phyloP scores from a whole-genome alignment of 1,139 yeast genomes.

The Kodamaea anthophila region DNA sequence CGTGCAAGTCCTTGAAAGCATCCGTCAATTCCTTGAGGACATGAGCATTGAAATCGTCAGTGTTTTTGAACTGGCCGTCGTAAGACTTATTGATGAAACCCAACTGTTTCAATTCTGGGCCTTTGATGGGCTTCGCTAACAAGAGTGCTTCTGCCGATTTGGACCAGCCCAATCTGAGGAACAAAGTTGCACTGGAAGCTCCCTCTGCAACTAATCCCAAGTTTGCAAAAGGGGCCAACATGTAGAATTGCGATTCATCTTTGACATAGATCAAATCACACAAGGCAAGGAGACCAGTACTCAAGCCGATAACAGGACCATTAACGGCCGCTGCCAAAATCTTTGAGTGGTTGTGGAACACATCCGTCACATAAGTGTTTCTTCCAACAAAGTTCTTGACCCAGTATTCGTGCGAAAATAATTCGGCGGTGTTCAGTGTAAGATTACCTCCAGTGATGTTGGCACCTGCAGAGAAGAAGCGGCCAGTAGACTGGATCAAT shows the following conservation, averaged over 20 bases:
- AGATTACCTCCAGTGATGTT: slow-evolving; percentile 39
- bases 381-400: slow-evolving; percentile 57
- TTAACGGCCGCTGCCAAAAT: slow-evolving; percentile 70
- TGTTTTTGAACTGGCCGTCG: slow-evolving; percentile 38
- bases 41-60: slow-evolving; percentile 56
- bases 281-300: slow-evolving; percentile 66
- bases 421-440: slow-evolving; percentile 17
- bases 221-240: slow-evolving; percentile 75
- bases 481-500: slow-evolving; percentile 64
- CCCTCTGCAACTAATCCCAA: slow-evolving; percentile 86
- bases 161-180: slow-evolving; percentile 67
- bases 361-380: slow-evolving; percentile 62
- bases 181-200: slow-evolving; percentile 63
- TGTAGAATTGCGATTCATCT: slow-evolving; percentile 50
- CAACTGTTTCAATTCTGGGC: slow-evolving; percentile 48
- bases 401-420: slow-evolving; percentile 50
- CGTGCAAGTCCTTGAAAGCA: slow-evolving; percentile 46
- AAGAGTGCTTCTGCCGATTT: slow-evolving; percentile 69
- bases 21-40: slow-evolving; percentile 43
- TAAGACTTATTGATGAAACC: slow-evolving; percentile 57
- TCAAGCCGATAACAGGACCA: slow-evolving; percentile 83
- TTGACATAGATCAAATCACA: slow-evolving; percentile 73
- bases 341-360: slow-evolving; percentile 68
- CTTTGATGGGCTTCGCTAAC: slow-evolving; percentile 60
- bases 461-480: slow-evolving; percentile 84